These are phyloP conservation scores for Asterochloris erici DNA, from an alignment of 139 green algal species.

Conservation along the genomic window DNA sequence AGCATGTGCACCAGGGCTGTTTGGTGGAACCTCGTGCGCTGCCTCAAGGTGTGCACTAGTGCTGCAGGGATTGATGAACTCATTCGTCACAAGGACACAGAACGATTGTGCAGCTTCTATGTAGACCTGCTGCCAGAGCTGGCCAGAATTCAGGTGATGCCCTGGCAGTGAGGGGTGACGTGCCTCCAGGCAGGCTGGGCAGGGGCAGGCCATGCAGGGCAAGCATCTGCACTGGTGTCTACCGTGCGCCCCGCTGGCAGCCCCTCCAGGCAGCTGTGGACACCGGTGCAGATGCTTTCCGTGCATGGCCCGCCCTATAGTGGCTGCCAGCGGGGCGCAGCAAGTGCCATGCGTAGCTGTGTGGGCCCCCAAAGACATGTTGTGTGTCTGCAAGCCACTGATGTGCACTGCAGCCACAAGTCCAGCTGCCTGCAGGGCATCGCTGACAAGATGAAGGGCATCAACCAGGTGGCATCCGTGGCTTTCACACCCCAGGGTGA, in stretches of 20 bases:
- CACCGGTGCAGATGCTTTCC: no score
- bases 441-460: conserved; percentile 59
- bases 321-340: no score
- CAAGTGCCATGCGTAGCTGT: no score
- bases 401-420: not conserved
- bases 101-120: conserved; percentile 63
- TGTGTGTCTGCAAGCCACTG: not conserved
- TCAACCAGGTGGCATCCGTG: conserved; percentile 45
- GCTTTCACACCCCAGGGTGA: conserved; percentile 51
- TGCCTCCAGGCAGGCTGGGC: not conserved
- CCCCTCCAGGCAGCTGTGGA: no score
- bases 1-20: not conserved
- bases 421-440: conserved; percentile 33
- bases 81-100: conserved; percentile 36
- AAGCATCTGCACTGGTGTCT: not conserved
- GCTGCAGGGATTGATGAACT: conserved; percentile 51
- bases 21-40: not conserved
- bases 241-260: no score
- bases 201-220: not conserved
- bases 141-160: conserved; percentile 25
- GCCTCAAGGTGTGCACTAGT: not conserved
- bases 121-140: conserved; percentile 63
- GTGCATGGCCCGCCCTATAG: no score
- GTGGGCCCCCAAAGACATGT: no score
- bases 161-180: no score